These are phyloP conservation scores for Cyphellophora attinorum DNA, from an alignment of 2,329 filamentous ascomycete species.

Conservation along the genomic window DNA sequence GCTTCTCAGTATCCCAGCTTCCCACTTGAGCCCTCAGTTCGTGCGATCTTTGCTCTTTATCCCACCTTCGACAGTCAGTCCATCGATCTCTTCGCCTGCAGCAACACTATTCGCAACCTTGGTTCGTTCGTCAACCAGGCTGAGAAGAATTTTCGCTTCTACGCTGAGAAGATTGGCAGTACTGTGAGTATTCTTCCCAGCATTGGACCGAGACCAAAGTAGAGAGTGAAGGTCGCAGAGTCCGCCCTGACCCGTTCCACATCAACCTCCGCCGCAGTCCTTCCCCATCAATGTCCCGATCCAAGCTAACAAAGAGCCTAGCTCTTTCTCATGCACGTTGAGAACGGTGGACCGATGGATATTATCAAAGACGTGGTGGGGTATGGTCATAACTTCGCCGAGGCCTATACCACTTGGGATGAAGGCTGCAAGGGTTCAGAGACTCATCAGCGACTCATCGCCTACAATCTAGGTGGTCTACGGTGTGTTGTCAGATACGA, in stretches of 20 bases:
- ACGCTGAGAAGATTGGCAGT: conserved; percentile 45
- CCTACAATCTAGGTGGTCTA: conserved; percentile 48
- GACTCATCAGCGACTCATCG: conserved; percentile 54
- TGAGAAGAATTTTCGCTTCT: conserved; percentile 46
- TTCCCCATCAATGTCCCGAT: too few relatives aligned
- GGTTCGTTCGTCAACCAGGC: conserved; percentile 39
- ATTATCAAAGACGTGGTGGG: conserved; percentile 47
- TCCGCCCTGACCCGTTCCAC: too few relatives aligned
- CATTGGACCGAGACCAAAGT: too few relatives aligned
- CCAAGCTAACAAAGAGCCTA: too few relatives aligned
- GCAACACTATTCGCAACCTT: conserved; percentile 36
- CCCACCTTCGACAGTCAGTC: conserved; percentile 24
- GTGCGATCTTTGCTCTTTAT: conserved; percentile 23
- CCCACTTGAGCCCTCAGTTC: conserved; percentile 22
- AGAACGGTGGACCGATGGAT: conserved; percentile 51
- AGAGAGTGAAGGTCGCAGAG: too few relatives aligned
- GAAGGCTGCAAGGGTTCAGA: conserved; percentile 41
- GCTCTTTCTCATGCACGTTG: conserved; percentile 54
- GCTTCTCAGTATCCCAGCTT: conserved; percentile 25
- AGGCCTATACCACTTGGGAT: conserved; percentile 57
- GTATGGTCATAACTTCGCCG: conserved; percentile 58
- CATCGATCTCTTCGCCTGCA: conserved; percentile 51
- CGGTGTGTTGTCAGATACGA: conserved; percentile 47
- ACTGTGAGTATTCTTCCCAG: too few relatives aligned
- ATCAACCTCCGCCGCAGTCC: too few relatives aligned